Evolutionary conservation across 2,329 filamentous ascomycete genomes (phyloP), one percentile per base, ranked within the genome.

Genomic region (Nigrospora sphaerica): DNA sequence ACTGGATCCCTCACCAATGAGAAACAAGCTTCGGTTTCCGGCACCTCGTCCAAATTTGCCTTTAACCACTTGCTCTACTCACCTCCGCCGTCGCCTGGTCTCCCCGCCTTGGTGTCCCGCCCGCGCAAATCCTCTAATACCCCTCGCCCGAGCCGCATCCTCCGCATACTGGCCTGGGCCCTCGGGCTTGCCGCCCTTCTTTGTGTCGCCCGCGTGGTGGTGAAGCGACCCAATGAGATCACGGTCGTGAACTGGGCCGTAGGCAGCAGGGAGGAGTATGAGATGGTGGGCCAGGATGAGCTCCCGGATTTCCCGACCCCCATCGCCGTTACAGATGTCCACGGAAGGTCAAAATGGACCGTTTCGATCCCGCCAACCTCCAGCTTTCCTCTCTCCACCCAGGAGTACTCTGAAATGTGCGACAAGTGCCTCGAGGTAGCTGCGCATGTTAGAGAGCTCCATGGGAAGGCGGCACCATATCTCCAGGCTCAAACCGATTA

Each of bases 231-330:
- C 35, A 57, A 54, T 32, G 52, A 52, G 19, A 54, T 64, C 42
- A 61, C 54, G 35, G 58, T 61, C 16, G 60, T 71, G 39, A 62
- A 60, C 43, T 74, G 70, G 66, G 59, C 65, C 14, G 60, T 65
- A 4, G 55, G 65, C 12, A 59, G 62, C 14, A 64, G 63, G 16
- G 69, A 76, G 40, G 68, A 79, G 42, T 84, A 81, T 60, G 83
- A 88, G 56, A 81, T 88, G 73, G 76, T 86, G 9, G 78, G 75
- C 34, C 80, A 80, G 49, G 76, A 81, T 50, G 71, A 71, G 37
- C 63, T 89, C n/a, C 86, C 87, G 0, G 75, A 84, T 28, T 81
- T 86, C 51, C 83, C 88, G 0, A 85, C 84, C 0, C 85, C 87
- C 0, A 74, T 93, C 17, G 74, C 88, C 6, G 72, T 91, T 39